phyloP scores from a whole-genome alignment of 2,329 filamentous ascomycete species.

The Aspergillus floridensis region DNA sequence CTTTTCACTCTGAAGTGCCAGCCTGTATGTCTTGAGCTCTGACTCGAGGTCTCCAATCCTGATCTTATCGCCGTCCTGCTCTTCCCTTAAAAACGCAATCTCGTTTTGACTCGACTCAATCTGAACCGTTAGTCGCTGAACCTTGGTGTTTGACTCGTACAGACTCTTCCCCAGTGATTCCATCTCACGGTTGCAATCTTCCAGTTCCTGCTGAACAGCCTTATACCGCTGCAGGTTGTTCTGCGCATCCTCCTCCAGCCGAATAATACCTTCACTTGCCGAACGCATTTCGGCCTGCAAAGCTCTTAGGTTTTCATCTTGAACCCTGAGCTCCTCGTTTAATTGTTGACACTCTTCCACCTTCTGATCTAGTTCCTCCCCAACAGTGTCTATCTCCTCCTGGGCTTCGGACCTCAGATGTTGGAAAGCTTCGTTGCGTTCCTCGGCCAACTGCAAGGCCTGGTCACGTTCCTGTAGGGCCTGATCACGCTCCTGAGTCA shows the following conservation, averaged over 20 bases:
- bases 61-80: conserved; percentile 97
- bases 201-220: conserved; percentile 76
- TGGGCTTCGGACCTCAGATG: conserved; percentile 57
- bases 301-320: conserved; percentile 84
- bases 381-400: conserved; percentile 57
- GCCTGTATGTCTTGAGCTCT: conserved; percentile 73
- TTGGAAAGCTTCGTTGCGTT: conserved; percentile 53
- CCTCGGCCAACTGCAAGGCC: conserved; percentile 69
- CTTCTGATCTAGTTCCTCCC: conserved; percentile 68
- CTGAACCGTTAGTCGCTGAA: conserved; percentile 82
- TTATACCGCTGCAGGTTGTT: conserved; percentile 75
- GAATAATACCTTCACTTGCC: conserved; percentile 80
- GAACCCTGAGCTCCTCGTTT: conserved; percentile 68
- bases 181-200: conserved; percentile 80
- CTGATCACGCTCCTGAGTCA: conserved; percentile 85
- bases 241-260: conserved; percentile 85
- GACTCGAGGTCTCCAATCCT: conserved; percentile 93
- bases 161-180: conserved; percentile 82
- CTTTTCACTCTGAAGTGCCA: conserved; percentile 77
- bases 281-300: conserved; percentile 91
- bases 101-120: conserved; percentile 90
- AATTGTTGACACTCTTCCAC: conserved; percentile 68
- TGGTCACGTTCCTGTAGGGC: conserved; percentile 85
- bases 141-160: conserved; percentile 80
- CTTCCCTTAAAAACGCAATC: conserved; percentile 90